Evolutionary conservation across 768 basidiomycete species (phyloP), one percentile per base, ranked within the genome.

Genomic region (Pilatotrama ljubarskyi): DNA sequence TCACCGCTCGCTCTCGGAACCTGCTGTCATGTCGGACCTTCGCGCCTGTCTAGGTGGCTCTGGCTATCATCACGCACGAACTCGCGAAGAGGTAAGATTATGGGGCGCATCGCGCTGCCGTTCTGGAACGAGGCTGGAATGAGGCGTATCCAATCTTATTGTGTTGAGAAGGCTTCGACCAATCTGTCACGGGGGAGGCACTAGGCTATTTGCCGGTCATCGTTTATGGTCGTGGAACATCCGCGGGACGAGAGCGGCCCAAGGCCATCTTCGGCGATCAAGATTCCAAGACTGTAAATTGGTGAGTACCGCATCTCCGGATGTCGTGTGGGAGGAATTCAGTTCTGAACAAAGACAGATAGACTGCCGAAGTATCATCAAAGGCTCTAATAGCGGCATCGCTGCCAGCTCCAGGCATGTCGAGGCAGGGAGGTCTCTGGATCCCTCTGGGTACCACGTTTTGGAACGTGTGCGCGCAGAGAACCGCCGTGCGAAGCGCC

Each of bases 231-330:
- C 51, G 43, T 52, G 25, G 47, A 57, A 57, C 55, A 44, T 47
- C 49, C 51, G 44, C 26, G 55, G 44, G 42, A 56, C 43, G 55
- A 56, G 54, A 44, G 55, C 44, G 50, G 42, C 25, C 46, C 47
- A 49, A 58, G 35, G 56, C 61, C 53, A 49, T 54, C 56, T 50
- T 58, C 61, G 61, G 61, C 56, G 56, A 63, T 63, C 61, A 63
- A 63, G 61, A 54, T 63, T 56, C 61, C 59, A 42, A 40, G 48
- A 2, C 40, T 58, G 55, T 63, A 54, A 63, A 63, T 58, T 24
- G 57, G 61, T 58, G 61, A 54, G 61, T 63, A 63, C 61, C 61
- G 51, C 18, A 50, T 9, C 2, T 17, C 51, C 52, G 61, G 61
- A 22, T 44, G 38, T 26, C 35, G 51, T 57, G 61, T 61, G 59